Percentiles rank a stretch among this genome's conserved stretches.
These are phyloP conservation scores for Blepharisma stoltei DNA, from an alignment of 73 alveolate genomes.

Conservation along the genomic window DNA sequence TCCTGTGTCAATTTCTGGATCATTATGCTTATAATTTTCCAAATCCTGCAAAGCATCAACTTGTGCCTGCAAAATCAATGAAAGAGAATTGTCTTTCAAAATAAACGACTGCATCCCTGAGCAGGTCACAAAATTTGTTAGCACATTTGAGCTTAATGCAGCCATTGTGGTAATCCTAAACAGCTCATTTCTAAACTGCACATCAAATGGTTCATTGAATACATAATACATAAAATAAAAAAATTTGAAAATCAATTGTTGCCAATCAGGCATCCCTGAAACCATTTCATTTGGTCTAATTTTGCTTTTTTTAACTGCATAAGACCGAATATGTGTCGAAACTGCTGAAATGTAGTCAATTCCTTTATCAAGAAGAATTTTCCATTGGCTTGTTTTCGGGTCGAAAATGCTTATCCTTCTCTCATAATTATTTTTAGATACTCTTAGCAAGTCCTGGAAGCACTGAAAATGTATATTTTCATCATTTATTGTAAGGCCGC, in stretches of 20 bases:
- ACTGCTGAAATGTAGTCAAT: neutral
- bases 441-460: neutral
- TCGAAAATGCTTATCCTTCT: neutral
- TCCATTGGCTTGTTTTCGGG: constrained; percentile 2
- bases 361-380: constrained; percentile 3
- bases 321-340: neutral
- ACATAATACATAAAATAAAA: neutral
- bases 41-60: neutral
- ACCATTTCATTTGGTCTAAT: neutral
- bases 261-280: neutral
- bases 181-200: neutral
- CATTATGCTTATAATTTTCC: constrained; percentile 1
- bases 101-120: neutral
- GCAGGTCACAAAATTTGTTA: neutral
- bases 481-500: constrained; percentile 6
- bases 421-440: neutral
- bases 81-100: neutral
- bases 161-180: constrained; percentile 19
- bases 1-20: neutral
- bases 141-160: neutral
- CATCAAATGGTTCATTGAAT: constrained; percentile 25
- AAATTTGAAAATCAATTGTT: neutral
- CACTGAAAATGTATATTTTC: constrained; percentile 11
- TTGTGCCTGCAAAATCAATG: neutral
- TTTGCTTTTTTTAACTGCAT: neutral